phyloP scores from a whole-genome alignment of 202 grass and related monocot species.

The Schoenoplectus tabernaemontani region DNA sequence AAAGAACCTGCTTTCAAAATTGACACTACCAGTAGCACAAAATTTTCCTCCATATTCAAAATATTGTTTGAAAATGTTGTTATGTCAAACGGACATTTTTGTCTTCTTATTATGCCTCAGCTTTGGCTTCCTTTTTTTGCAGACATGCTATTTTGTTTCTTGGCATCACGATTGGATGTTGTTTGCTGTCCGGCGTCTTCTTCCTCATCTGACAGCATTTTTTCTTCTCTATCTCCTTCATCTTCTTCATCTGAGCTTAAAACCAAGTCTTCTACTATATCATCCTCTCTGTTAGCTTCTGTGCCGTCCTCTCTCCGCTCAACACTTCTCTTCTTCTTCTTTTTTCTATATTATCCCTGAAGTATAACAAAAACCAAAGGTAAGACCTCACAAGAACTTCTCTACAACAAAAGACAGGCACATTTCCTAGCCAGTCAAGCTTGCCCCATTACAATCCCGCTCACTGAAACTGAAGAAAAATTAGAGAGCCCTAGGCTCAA shows the following conservation, averaged over 20 bases:
- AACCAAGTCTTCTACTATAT: slow-evolving; percentile 20
- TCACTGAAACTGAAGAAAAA: neutral
- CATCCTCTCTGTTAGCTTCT: slow-evolving; percentile 36
- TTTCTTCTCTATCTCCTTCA: slow-evolving; percentile 30
- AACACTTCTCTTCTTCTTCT: slow-evolving; percentile 43
- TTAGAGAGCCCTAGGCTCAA: too few relatives aligned
- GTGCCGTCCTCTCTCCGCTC: slow-evolving; percentile 38
- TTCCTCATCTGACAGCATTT: slow-evolving; percentile 20
- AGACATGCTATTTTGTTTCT: slow-evolving; percentile 18
- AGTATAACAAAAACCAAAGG: neutral
- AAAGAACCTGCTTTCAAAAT: neutral
- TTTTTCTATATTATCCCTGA: slow-evolving; percentile 46
- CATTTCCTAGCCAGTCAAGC: neutral
- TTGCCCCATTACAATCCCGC: neutral
- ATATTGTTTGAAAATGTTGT: too few relatives aligned
- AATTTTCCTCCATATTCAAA: neutral
- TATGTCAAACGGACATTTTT: neutral
- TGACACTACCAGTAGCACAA: neutral
- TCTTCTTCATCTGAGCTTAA: slow-evolving; percentile 25
- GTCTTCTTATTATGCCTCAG: slow-evolving; percentile 6
- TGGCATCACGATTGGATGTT: slow-evolving; percentile 36
- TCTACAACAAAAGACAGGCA: neutral
- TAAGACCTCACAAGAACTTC: slow-evolving; percentile 6
- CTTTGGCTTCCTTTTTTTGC: slow-evolving; percentile 6
- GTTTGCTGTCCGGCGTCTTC: slow-evolving; percentile 28